phyloP scores from a whole-genome alignment of 768 basidiomycete species.

The Coprinopsis sp. region DNA sequence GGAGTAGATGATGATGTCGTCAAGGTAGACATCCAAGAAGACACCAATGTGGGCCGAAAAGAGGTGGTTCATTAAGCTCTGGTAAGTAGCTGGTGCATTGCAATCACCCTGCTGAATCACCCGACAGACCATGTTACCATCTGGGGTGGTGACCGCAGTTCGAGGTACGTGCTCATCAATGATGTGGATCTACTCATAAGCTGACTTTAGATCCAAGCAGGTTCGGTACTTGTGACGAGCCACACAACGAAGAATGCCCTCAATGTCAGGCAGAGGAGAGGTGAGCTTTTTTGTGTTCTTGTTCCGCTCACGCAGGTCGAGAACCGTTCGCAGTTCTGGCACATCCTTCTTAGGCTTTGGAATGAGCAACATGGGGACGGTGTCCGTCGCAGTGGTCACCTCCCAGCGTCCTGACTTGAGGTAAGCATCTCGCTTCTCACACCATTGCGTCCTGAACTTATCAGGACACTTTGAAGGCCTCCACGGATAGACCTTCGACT shows the following conservation, averaged over 20 bases:
- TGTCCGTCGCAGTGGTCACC: slow-evolving; percentile 26
- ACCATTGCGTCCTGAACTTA: slow-evolving; percentile 21
- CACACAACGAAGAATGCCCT: slow-evolving; percentile 25
- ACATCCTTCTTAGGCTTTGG: slow-evolving; percentile 24
- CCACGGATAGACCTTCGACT: slow-evolving; percentile 1
- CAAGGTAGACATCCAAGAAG: slow-evolving; percentile 19
- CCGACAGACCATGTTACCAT: slow-evolving; percentile 28
- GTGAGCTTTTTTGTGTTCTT: slow-evolving; percentile 30
- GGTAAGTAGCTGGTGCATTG: slow-evolving; percentile 16
- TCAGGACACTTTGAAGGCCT: slow-evolving; percentile 13
- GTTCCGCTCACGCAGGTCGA: slow-evolving; percentile 31
- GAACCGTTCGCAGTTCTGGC: slow-evolving; percentile 26
- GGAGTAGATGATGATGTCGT: slow-evolving; percentile 32
- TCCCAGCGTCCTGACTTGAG: slow-evolving; percentile 22
- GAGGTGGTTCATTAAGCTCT: slow-evolving; percentile 30
- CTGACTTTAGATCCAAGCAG: slow-evolving; percentile 34
- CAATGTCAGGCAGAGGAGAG: slow-evolving; percentile 19
- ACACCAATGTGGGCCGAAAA: slow-evolving; percentile 28
- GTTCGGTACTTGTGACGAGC: slow-evolving; percentile 24
- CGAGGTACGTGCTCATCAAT: slow-evolving; percentile 20
- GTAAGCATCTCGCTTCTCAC: slow-evolving; percentile 23
- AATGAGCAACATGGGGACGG: slow-evolving; percentile 31
- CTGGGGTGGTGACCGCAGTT: slow-evolving; percentile 22
- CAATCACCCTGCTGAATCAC: slow-evolving; percentile 27
- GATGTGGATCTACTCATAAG: slow-evolving; percentile 35